These are phyloP conservation scores for Rhodocollybia butyracea DNA, from an alignment of 768 basidiomycete genomes.

Conservation along the genomic window DNA sequence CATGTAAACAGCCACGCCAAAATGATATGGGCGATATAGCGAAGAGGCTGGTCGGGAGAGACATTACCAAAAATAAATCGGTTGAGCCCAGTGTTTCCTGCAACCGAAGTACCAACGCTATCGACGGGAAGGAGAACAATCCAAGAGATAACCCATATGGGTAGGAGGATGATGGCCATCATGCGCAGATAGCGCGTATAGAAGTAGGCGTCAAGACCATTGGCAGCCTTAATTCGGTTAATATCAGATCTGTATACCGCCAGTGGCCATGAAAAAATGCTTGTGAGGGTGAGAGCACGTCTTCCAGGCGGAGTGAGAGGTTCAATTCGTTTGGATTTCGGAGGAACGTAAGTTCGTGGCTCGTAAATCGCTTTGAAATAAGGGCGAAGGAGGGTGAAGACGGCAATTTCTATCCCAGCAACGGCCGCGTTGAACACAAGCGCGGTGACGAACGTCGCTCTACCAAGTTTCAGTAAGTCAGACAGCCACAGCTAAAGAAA, in stretches of 20 bases:
- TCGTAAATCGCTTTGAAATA: constrained; percentile 90
- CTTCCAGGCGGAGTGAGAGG: not conserved
- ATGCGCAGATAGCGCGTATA: constrained; percentile 88
- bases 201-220: constrained; percentile 90
- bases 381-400: constrained; percentile 81
- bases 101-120: constrained; percentile 45
- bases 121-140: constrained; percentile 76
- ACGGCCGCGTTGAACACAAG: constrained; percentile 78
- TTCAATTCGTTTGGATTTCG: constrained; percentile 47
- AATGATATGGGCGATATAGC: constrained; percentile 80
- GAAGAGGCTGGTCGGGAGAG: constrained; percentile 35
- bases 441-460: constrained; percentile 76
- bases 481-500: no score
- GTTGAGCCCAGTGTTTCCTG: constrained; percentile 55
- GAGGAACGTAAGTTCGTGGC: constrained; percentile 69
- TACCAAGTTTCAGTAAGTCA: no score
- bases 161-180: constrained; percentile 78
- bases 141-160: constrained; percentile 94
- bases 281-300: not conserved
- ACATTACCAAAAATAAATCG: constrained; percentile 84
- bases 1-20: constrained; percentile 77
- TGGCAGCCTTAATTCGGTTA: constrained; percentile 56
- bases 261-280: constrained; percentile 61
- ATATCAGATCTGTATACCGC: constrained; percentile 63
- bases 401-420: constrained; percentile 64